These are phyloP conservation scores for Coemansia asiatica DNA, from an alignment of 192 early-diverging fungal species.

Conservation along the genomic window DNA sequence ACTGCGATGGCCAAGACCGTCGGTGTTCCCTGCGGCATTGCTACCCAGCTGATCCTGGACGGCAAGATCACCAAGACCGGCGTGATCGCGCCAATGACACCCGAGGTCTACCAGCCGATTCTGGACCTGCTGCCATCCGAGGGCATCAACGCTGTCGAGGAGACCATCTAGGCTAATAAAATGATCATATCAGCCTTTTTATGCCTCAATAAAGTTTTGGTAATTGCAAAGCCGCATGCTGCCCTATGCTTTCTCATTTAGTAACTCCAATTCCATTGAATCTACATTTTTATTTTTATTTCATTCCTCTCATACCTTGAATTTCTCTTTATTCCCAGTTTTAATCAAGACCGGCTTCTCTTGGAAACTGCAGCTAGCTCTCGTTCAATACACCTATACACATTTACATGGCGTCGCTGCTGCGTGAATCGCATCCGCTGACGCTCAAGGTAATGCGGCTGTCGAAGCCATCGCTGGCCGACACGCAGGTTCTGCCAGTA, in stretches of 20 bases:
- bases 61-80: conserved; percentile 78
- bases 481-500: conserved; percentile 51
- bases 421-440: conserved; percentile 67
- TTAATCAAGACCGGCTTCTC: background rate
- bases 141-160: conserved; percentile 85
- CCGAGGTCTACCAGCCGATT: conserved; percentile 87
- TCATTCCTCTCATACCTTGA: background rate
- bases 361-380: background rate
- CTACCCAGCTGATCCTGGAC: conserved; percentile 86
- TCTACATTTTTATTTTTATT: conserved; percentile 8
- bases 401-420: conserved; percentile 35
- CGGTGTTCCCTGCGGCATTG: conserved; percentile 96
- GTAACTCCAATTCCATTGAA: background rate
- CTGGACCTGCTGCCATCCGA: conserved; percentile 85
- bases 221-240: no score
- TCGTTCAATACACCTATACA: background rate
- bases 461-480: conserved; percentile 69
- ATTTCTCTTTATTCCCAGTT: background rate
- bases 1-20: conserved; percentile 98
- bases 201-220: no score
- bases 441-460: conserved; percentile 91
- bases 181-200: no score
- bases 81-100: conserved; percentile 88
- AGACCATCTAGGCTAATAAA: conserved; percentile 30
- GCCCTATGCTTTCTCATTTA: no score